Evolutionary conservation across 2,329 filamentous ascomycete species (phyloP).

Genomic region (Endocalyx cinctus): DNA sequence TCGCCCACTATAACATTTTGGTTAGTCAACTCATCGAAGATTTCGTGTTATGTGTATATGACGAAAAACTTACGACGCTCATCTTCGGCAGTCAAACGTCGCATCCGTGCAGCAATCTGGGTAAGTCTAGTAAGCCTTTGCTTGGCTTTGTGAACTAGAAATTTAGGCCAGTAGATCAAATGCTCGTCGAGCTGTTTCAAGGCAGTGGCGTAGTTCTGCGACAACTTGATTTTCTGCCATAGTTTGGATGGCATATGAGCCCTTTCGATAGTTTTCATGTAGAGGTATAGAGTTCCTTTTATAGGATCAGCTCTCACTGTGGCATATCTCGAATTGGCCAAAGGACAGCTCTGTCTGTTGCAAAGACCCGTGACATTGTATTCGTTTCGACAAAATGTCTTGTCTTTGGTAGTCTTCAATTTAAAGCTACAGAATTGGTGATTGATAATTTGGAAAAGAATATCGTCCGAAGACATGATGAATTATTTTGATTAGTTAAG

Average conservation of each 20-base stretch:
- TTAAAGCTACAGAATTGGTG: conserved; percentile 90
- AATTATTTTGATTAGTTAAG: too few species aligned
- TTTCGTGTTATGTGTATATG: too few species aligned
- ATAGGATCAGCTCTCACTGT: conserved; percentile 80
- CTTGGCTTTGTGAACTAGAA: conserved; percentile 91
- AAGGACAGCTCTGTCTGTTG: conserved; percentile 52
- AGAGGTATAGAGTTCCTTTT: conserved; percentile 83
- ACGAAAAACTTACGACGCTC: too few species aligned
- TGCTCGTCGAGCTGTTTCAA: conserved; percentile 81
- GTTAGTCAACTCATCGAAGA: too few species aligned
- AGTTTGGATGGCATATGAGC: conserved; percentile 78
- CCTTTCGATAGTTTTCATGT: conserved; percentile 86
- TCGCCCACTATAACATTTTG: conserved; percentile 90
- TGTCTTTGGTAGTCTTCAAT: conserved; percentile 82
- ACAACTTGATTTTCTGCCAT: conserved; percentile 91
- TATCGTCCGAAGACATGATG: conserved; percentile 86
- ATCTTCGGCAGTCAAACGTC: conserved; percentile 83
- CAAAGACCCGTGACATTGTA: conserved; percentile 64
- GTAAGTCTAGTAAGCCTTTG: conserved; percentile 88
- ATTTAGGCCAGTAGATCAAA: conserved; percentile 92
- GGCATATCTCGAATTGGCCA: conserved; percentile 51
- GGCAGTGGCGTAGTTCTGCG: conserved; percentile 85
- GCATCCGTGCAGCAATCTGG: conserved; percentile 80
- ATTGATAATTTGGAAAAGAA: conserved; percentile 96
- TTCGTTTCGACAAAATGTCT: conserved; percentile 95